A percentile compares a stretch with the other conserved stretches of the same genome.
Evolutionary conservation across 768 basidiomycete genomes (phyloP).

Genomic region (Ramaria sp.): DNA sequence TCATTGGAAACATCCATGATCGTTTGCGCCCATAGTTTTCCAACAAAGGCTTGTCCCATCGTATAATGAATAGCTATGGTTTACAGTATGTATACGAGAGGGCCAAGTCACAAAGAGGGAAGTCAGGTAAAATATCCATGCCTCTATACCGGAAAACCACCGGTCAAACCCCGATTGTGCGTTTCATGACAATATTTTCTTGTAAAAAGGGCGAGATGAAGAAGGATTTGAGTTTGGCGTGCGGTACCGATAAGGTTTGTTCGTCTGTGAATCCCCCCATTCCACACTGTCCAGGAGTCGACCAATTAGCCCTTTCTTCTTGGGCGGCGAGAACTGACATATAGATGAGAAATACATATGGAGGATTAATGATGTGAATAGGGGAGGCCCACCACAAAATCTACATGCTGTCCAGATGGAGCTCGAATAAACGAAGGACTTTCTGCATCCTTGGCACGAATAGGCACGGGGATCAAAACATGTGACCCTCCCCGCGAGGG

Average conservation of each 20-base stretch:
- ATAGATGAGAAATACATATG: neutral
- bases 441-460: conserved; percentile 7
- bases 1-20: too few relatives aligned
- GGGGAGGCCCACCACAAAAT: conserved; percentile 3
- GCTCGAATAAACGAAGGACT: conserved; percentile 4
- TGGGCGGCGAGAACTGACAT: conserved; percentile 4
- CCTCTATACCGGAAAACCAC: too few relatives aligned
- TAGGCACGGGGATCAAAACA: conserved; percentile 8
- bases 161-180: too few relatives aligned
- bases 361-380: neutral
- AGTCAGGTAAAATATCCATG: too few relatives aligned
- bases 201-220: conserved; percentile 6
- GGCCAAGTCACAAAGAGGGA: too few relatives aligned
- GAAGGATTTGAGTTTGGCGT: neutral
- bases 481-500: neutral
- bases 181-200: conserved; percentile 3
- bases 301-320: conserved; percentile 4
- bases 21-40: too few relatives aligned
- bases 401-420: conserved; percentile 6
- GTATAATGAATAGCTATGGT: too few relatives aligned
- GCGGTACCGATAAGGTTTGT: conserved; percentile 3
- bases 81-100: too few relatives aligned
- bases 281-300: conserved; percentile 5
- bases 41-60: too few relatives aligned
- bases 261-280: conserved; percentile 5